Conservation (phyloP, 805 yeast genomes). For the Yarrowia alimentaria region DNA sequence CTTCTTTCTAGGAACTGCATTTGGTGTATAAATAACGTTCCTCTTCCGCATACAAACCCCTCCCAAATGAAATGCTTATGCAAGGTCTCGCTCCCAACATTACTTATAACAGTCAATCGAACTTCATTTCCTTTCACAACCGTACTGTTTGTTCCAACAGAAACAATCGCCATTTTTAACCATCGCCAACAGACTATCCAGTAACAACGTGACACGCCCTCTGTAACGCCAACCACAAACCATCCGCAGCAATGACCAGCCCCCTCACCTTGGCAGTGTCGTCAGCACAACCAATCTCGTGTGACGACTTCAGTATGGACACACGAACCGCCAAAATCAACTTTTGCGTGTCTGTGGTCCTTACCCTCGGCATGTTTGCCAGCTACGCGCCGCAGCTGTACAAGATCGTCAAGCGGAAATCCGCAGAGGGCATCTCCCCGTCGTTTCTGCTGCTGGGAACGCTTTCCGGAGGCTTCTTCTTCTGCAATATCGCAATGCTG, state of each 20-base stretch:
- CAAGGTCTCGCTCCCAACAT: too few species aligned
- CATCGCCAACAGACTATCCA: too few species aligned
- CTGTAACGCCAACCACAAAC: neutral
- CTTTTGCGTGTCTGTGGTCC: conserved; percentile 49
- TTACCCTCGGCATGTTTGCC: conserved; percentile 64
- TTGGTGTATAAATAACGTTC: too few species aligned
- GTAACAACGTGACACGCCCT: neutral
- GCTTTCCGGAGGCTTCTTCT: conserved; percentile 63
- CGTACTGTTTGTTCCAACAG: too few species aligned
- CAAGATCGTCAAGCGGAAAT: conserved; percentile 53
- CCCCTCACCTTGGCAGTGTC: neutral
- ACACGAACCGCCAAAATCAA: conserved; percentile 35
- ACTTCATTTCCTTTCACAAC: too few species aligned
- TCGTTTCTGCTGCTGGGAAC: conserved; percentile 68
- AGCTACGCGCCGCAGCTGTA: conserved; percentile 77
- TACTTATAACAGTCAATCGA: too few species aligned
- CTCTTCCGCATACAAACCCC: too few species aligned
- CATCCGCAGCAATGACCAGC: neutral
- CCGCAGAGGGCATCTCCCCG: conserved; percentile 79
- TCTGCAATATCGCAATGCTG: conserved; percentile 63
- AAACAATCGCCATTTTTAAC: too few species aligned
- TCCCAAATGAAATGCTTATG: too few species aligned
- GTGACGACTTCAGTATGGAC: conserved; percentile 9
- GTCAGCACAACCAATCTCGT: neutral
- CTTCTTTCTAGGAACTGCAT: too few species aligned